Evolutionary conservation across 2,329 filamentous ascomycete species (phyloP).

Genomic region (Sordariomycetes sp.): DNA sequence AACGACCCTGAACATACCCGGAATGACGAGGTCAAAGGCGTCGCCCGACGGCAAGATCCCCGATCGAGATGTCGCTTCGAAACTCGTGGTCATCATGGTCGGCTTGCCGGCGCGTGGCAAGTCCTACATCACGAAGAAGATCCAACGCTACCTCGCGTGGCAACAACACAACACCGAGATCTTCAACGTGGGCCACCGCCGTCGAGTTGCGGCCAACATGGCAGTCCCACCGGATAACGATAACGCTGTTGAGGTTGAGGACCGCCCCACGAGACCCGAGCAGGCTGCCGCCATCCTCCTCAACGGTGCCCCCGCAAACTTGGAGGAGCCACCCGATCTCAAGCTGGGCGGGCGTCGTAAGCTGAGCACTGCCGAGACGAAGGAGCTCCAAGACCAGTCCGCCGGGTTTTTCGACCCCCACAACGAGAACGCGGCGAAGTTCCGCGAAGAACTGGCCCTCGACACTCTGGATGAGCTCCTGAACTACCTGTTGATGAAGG

Average conservation of each 20-base stretch:
- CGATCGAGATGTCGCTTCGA: conserved; percentile 86
- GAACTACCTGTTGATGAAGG: conserved; percentile 73
- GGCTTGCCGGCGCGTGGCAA: conserved; percentile 91
- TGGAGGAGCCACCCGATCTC: conserved; percentile 12
- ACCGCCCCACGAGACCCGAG: conserved; percentile 26
- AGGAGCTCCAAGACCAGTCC: conserved; percentile 60
- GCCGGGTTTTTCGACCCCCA: conserved; percentile 89
- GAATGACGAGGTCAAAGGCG: conserved; percentile 87
- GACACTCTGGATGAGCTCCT: conserved; percentile 87
- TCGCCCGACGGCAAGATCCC: conserved; percentile 94
- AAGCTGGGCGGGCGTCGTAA: conserved; percentile 2
- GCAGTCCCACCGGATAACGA: conserved; percentile 19
- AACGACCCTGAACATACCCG: conserved; percentile 92
- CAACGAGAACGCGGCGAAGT: conserved; percentile 69
- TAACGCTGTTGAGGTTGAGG: conserved; percentile 18
- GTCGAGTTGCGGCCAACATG: conserved; percentile 65
- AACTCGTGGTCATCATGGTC: conserved; percentile 97
- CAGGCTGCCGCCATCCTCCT: conserved; percentile 47
- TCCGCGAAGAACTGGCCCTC: conserved; percentile 86
- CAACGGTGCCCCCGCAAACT: conserved; percentile 35
- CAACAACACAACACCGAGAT: conserved; percentile 91
- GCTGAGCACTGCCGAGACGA: not conserved
- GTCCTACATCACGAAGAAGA: conserved; percentile 98
- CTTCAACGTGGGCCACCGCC: conserved; percentile 92
- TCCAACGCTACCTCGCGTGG: conserved; percentile 92